Base-by-base conservation (phyloP, 306 rosid species). In the Corylus avellana region DNA sequence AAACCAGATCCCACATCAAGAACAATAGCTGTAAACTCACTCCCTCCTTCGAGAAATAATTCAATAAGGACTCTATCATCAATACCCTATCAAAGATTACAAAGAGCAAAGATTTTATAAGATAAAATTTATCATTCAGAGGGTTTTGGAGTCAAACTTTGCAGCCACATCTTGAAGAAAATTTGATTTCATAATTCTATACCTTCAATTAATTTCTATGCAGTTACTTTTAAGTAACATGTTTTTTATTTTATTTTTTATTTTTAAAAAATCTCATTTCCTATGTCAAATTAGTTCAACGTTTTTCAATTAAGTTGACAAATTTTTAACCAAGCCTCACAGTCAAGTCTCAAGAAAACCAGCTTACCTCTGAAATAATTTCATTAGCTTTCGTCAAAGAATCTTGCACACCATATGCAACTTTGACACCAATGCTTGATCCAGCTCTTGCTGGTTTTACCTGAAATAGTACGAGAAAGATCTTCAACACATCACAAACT, bases 401-500 rank as follows among this genome's bases (percentile, higher is more conserved):
- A 87, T 94, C 97, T 48, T 49, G 82, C 81, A 92, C 89, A 70
- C 98, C 98, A 75, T 94, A 92, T 64, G 97, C 98, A 80, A 92
- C 98, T 25, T 76, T 84, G 54, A 94, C 98, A 59, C 98, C 98
- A 46, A 94, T 91, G 87, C 98, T 94, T 79, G 97, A 94, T 58
- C 98, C 98, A 70, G 95, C 98, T 80, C 85, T 90, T 63, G 89
- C 85, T 88, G 98, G 98, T 89, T 94, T 92, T 83, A 91, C 97
- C 97, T 94, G 82, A 37, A 80, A 67, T 46, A 37, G 32, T 5
- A 71, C 29, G 32, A 44, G 70, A 54, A 63, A 76, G 71, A 84
- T 27, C 66, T 72, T 74, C 63, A 71, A 32, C 50, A 62, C 64
- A 75, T 62, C 82, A 73, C 6, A 80, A 84, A 61, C 44, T 78